These are phyloP conservation scores for Cercospora zeina DNA, from an alignment of 2,329 filamentous ascomycete species.

Conservation along the genomic window DNA sequence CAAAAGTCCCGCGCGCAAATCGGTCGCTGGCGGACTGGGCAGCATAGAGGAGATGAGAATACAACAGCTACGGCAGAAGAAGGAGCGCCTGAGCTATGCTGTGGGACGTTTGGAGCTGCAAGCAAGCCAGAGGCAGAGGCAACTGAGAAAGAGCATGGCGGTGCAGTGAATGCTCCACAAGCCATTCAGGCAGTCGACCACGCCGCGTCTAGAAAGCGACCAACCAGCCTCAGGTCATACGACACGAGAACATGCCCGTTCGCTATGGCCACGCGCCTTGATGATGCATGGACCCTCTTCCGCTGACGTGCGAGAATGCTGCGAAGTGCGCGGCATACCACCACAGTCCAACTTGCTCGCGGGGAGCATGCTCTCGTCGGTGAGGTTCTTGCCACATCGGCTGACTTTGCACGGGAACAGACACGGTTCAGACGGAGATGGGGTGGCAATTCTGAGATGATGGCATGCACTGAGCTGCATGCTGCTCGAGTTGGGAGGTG, in stretches of 20 bases:
- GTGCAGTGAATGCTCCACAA: slow-evolving; percentile 36
- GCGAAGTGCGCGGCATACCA: too few relatives aligned
- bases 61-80: slow-evolving; percentile 73
- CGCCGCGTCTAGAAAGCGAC: not conserved
- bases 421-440: not conserved
- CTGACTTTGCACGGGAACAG: not conserved
- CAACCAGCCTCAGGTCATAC: not conserved
- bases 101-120: slow-evolving; percentile 84
- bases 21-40: slow-evolving; percentile 39
- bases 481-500: not conserved
- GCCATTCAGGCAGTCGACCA: not conserved
- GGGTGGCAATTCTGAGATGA: not conserved
- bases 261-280: too few relatives aligned
- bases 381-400: too few relatives aligned
- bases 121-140: slow-evolving; percentile 72
- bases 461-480: not conserved
- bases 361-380: too few relatives aligned
- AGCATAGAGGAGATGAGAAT: slow-evolving; percentile 59
- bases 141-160: slow-evolving; percentile 72
- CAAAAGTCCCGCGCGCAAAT: slow-evolving; percentile 31
- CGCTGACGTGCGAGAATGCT: too few relatives aligned
- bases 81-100: slow-evolving; percentile 81
- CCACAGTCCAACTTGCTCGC: too few relatives aligned
- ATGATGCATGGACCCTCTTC: too few relatives aligned
- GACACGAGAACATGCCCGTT: too few relatives aligned